Base-by-base conservation (phyloP, 164 flowering plant species). In the Vitis riparia region DNA sequence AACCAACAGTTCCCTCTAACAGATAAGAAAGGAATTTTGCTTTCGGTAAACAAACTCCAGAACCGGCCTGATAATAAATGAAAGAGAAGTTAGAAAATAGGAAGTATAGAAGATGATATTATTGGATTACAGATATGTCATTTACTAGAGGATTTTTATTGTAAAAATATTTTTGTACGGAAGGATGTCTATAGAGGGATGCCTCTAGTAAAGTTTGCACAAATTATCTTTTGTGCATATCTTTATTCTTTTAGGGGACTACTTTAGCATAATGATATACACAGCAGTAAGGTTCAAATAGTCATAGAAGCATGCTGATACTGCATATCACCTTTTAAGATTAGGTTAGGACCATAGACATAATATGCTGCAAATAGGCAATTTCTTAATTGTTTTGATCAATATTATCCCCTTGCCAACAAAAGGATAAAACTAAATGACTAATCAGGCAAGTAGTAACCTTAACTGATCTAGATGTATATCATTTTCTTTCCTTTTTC, bases 1-100 rank as follows among this genome's bases (percentile, higher is more conserved):
- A 71, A 71, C 82, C 98, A 7, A 84, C 81, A 57, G 94, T 91
- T 12, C 97, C 98, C 71, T 93, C 88, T 29, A 91, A 76, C 55
- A 95, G 83, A 79, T 74, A 72, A 14, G 44, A 77, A 57, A 89
- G 68, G 71, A 87, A 68, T 68, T 84, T 81, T 68, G 65, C 68
- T 66, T 78, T 88, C 57, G 97, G 84, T 12, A 90, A 81, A 69
- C 73, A 57, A 78, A 65, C 76, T 68, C 87, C 89, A 73, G 89
- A 76, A 72, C 79, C 80, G 72, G 82, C 90, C 99, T 95, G 84
- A 65, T 51, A 51, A 37, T 3, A 78, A 53, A 77, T 52, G 56
- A 55, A 16, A 15, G 5, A 69, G 59, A 59, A 70, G 5, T 62
- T 51, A 30, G 50, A 62, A 6, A 3, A n/a, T 1, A 56, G 8